A percentile compares a stretch with the other conserved stretches of the same genome.
Conservation (phyloP, 1,139 yeast species). For the Debaryomycetaceae sp. region DNA sequence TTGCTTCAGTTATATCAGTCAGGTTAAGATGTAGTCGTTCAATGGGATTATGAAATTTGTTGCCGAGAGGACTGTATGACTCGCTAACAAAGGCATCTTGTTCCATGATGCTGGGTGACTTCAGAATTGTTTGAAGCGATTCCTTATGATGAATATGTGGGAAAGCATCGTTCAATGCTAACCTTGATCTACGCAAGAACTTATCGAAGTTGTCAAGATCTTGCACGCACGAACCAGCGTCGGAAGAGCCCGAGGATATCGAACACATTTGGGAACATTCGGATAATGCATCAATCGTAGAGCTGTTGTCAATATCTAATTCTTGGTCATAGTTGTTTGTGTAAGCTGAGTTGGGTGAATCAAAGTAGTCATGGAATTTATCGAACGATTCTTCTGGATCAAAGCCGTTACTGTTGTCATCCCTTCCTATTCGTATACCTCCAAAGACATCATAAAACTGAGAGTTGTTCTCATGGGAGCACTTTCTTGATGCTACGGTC, state of each 20-base stretch:
- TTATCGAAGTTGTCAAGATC: slow-evolving; percentile 30
- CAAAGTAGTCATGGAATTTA: not conserved
- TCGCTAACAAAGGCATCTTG: not conserved
- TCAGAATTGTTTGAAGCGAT: slow-evolving; percentile 21
- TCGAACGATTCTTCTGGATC: not conserved
- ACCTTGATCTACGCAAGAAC: slow-evolving; percentile 33
- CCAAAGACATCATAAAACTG: not conserved
- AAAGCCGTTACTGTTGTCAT: not conserved
- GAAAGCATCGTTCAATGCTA: slow-evolving; percentile 29
- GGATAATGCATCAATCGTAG: not conserved
- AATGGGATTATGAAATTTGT: slow-evolving; percentile 40
- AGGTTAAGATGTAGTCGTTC: slow-evolving; percentile 22
- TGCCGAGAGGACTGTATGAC: not conserved
- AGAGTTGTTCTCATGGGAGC: not conserved
- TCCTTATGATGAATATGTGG: slow-evolving; percentile 27
- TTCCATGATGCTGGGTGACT: not conserved
- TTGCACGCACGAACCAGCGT: not conserved
- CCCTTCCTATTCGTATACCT: not conserved
- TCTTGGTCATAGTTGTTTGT: not conserved
- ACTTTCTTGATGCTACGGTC: not conserved
- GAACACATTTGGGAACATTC: not conserved
- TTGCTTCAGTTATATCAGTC: slow-evolving; percentile 22
- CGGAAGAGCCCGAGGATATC: not conserved
- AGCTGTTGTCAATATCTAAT: not conserved
- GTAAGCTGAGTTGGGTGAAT: not conserved